Conservation (phyloP, 441 rosid species). For the Dalechampia spathulata region DNA sequence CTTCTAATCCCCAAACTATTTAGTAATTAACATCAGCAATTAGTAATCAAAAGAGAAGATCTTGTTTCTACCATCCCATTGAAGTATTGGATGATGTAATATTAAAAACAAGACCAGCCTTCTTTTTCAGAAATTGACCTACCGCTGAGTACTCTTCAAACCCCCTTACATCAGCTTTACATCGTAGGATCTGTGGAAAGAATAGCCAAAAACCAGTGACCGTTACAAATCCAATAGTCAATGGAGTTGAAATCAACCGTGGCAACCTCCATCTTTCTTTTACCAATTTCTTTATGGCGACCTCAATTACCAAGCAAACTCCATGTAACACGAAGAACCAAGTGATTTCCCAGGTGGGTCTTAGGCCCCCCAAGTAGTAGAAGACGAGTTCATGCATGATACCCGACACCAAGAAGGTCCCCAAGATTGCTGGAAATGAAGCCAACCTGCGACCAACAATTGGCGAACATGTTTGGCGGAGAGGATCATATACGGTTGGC, state of each 20-base stretch:
- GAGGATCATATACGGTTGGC: conserved; percentile 12
- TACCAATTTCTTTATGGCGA: not conserved
- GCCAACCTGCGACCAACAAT: not conserved
- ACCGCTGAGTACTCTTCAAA: not conserved
- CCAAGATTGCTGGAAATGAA: not conserved
- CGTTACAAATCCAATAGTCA: not conserved
- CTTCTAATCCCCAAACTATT: too few relatives aligned
- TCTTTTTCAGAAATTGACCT: not conserved
- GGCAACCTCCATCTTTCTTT: not conserved
- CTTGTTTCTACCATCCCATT: too few relatives aligned
- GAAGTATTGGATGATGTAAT: too few relatives aligned
- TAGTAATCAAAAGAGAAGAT: too few relatives aligned
- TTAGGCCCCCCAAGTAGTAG: conserved; percentile 2
- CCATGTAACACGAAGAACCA: conserved; percentile 10
- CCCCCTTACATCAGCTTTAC: not conserved
- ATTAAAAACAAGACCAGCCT: not conserved
- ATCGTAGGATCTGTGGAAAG: not conserved
- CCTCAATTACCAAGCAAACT: not conserved
- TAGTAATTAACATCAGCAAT: too few relatives aligned
- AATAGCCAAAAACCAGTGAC: conserved; percentile 2
- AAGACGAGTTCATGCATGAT: conserved; percentile 10
- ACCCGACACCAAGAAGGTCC: conserved; percentile 6
- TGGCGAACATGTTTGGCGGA: not conserved
- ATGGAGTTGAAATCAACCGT: not conserved
- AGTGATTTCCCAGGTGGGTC: conserved; percentile 16